Evolutionary conservation across 192 early-diverging fungal genomes (phyloP), one percentile per base, ranked within the genome.

Genomic region (Lunasporangiospora selenospora): DNA sequence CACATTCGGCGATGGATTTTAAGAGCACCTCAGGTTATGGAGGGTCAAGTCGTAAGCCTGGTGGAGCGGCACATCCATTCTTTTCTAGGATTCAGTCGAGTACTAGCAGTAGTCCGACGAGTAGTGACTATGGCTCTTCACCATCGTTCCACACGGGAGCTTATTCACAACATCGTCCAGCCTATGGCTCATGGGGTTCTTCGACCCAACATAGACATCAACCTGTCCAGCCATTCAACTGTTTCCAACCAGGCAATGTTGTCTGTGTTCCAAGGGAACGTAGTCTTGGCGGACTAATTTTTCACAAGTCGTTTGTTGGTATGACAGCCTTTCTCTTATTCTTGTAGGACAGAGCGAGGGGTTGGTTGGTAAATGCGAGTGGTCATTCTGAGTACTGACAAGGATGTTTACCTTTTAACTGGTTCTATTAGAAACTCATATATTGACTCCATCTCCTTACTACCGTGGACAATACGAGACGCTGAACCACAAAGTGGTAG

Each of bases 391-490:
- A 42, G 19, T 42, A 18, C 41, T 1, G 19, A 42, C 3, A 18
- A 18, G 3, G 19, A 42, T 42, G 41, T 42, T 42, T 19, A 19
- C 41, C 16, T 18, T 42, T 16, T 19, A 42, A 42, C 16, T 16
- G 41, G 16, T 18, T 16, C 41, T 23, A 3, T 37, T 82, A 85
- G 83, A 85, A 16, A 70, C 80, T 5, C 83, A 85, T 56, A 77
- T 78, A 30, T 78, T 79, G 59, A 79, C 57, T 6, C 69, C 76
- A 0, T 85, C 83, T 9, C 83, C 83, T n/a, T 85, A 85, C 57
- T 85, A 57, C 48, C 76, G 59, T 39, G 83, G 79, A 26, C 81
- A 85, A 57, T 85, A 69, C 47, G 70, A 75, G 32, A 76, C 77
- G 12, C 45, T 77, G 2, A 76, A 77, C 54, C 67, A 77, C 16